Conservation (phyloP, 352 stramenopile genomes). For the Phytophthora hibernalis region DNA sequence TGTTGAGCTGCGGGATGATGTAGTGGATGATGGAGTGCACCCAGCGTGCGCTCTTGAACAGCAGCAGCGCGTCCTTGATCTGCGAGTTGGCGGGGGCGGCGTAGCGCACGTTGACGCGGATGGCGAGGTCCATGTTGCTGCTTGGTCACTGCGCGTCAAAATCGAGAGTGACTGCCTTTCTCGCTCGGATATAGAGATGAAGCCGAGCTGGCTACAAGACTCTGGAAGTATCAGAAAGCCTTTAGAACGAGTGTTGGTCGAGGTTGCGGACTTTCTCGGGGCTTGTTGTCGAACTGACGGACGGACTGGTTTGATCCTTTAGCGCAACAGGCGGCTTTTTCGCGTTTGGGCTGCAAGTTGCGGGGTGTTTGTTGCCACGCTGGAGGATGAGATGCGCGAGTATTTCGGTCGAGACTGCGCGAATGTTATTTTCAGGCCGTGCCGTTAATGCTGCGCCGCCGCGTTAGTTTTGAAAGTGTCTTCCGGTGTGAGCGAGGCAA, state of each 20-base stretch:
- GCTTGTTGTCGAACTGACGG: constrained; percentile 11
- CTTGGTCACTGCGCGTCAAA: background rate
- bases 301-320: constrained; percentile 11
- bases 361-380: constrained; percentile 15
- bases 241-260: constrained; percentile 26
- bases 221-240: constrained; percentile 27
- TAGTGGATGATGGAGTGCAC: constrained; percentile 92
- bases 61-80: constrained; percentile 86
- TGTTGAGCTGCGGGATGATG: constrained; percentile 90
- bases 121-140: constrained; percentile 79
- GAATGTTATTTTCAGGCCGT: constrained; percentile 48
- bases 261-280: constrained; percentile 35
- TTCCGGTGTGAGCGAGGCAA: constrained; percentile 18
- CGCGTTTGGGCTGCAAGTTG: constrained; percentile 33
- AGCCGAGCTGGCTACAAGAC: constrained; percentile 24
- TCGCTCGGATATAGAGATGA: constrained; percentile 10
- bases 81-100: constrained; percentile 84
- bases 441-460: constrained; percentile 31
- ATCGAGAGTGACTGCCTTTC: constrained; percentile 35
- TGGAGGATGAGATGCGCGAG: constrained; percentile 35
- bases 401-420: constrained; percentile 39
- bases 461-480: constrained; percentile 32
- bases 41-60: constrained; percentile 91
- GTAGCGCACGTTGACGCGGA: constrained; percentile 90
- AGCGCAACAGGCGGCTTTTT: constrained; percentile 36